Evolutionary conservation across 2,329 filamentous ascomycete genomes (phyloP).

Genomic region (Hirsutella thompsonii): DNA sequence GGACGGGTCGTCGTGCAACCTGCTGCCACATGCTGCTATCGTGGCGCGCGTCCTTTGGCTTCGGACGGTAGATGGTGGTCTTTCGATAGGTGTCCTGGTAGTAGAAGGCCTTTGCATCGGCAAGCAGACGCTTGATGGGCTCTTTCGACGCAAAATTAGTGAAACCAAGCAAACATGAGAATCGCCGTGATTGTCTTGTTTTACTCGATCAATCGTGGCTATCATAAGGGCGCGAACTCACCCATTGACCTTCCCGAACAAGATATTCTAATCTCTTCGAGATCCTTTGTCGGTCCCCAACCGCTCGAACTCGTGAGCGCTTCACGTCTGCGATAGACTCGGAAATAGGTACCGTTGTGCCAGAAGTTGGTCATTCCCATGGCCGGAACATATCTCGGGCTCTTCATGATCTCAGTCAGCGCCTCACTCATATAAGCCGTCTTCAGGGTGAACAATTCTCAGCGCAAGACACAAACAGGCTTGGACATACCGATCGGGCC

Average conservation of each 20-base stretch:
- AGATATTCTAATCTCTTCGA: slow-evolving; percentile 39
- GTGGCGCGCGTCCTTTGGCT: slow-evolving; percentile 29
- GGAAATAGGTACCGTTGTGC: slow-evolving; percentile 38
- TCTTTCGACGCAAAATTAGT: slow-evolving; percentile 11
- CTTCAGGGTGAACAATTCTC: not conserved
- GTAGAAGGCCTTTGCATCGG: slow-evolving; percentile 38
- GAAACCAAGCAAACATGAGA: not conserved
- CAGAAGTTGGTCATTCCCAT: slow-evolving; percentile 41
- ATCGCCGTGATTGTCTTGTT: not conserved
- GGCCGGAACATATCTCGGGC: slow-evolving; percentile 40
- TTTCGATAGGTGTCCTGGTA: slow-evolving; percentile 39
- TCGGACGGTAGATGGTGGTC: slow-evolving; percentile 44
- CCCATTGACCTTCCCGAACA: slow-evolving; percentile 36
- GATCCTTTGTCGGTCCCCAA: slow-evolving; percentile 31
- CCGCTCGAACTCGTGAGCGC: slow-evolving; percentile 19
- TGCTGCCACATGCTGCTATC: slow-evolving; percentile 38
- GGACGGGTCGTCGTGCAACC: slow-evolving; percentile 49
- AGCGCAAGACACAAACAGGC: not conserved
- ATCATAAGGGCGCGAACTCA: slow-evolving; percentile 4
- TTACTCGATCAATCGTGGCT: too few relatives aligned
- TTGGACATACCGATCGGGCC: slow-evolving; percentile 29
- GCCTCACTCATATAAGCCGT: not conserved
- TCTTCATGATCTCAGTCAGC: slow-evolving; percentile 11
- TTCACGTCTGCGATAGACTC: slow-evolving; percentile 31
- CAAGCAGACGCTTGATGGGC: slow-evolving; percentile 43